Base-by-base conservation (phyloP, 305 asterid genomes). In the Solanum hybrid region DNA sequence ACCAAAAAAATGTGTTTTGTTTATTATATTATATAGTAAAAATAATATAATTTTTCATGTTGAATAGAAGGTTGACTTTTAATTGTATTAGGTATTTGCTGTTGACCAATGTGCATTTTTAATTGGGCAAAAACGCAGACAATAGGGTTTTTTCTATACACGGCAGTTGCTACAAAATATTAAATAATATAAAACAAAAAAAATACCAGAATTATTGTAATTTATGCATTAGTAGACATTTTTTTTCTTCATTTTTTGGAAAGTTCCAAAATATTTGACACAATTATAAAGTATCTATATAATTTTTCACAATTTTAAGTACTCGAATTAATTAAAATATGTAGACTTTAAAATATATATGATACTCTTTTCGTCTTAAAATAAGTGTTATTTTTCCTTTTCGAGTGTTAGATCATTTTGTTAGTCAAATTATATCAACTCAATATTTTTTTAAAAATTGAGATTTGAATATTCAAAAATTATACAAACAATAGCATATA, bases 1-100 rank as follows among this genome's bases (percentile, higher is more conserved):
- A 29, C 87, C 27, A 82, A 82, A 82, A 78, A 78, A n/a, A 10
- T 78, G 29, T 82, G 72, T 51, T 40, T 26, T 45, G 3, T 8
- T 82, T 82, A 82, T 27, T 27, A 26, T 26, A 81, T 7, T 51
- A 56, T 17, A 66, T 60, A 37, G 56, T 38, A 13, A 19, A 13
- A 17, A 31, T 10, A 82, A 51, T 51, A 11, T 29, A 84, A 51
- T 51, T 17, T 51, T 17, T 84, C 12, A 84, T 2, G 75, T 29
- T 29, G 75, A 84, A 51, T 45, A 85, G 27, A 31, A 56, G 45
- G n/a, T 56, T 51, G 87, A 85, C 87, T 17, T 85, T 78, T 56
- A 19, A 19, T 85, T 51, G 42, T 56, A 85, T 85, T 51, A 85
- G 87, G 87, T 84, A 85, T 60, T 84, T 84, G 12, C 45, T 10